Conservation (phyloP, 2,329 filamentous ascomycete genomes). For the Epichloe bromicola region DNA sequence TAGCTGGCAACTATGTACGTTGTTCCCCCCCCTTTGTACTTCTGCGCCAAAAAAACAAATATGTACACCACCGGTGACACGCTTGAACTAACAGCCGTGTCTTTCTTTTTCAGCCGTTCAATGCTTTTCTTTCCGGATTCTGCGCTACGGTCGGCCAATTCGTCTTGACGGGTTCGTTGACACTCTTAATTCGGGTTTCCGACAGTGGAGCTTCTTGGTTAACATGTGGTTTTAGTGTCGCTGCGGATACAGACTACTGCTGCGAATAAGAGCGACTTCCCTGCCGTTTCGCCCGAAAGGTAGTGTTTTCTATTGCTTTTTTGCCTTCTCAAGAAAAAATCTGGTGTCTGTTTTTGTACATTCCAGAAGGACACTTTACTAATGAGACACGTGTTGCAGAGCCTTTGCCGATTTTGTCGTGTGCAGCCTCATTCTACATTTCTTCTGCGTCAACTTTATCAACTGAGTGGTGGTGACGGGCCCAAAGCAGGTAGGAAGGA, state of each 20-base stretch:
- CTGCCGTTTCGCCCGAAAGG: constrained; percentile 67
- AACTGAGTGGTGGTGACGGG: constrained; percentile 44
- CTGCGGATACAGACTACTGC: constrained; percentile 86
- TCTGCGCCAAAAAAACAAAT: too few relatives aligned
- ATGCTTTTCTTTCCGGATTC: constrained; percentile 95
- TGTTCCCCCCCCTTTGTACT: not conserved
- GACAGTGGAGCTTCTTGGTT: not conserved
- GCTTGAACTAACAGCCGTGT: constrained; percentile 8
- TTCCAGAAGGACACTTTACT: not conserved
- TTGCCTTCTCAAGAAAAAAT: not conserved
- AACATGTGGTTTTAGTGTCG: constrained; percentile 31
- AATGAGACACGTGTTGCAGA: constrained; percentile 30
- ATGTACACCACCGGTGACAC: not conserved
- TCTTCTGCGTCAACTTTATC: constrained; percentile 99
- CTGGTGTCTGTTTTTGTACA: not conserved
- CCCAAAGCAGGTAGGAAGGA: too few relatives aligned
- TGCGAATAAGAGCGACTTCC: constrained; percentile 68
- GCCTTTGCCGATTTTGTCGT: constrained; percentile 95
- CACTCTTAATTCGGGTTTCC: not conserved
- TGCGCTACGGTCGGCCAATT: constrained; percentile 92
- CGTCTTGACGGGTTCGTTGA: constrained; percentile 70
- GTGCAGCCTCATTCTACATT: constrained; percentile 89
- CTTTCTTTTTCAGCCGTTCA: constrained; percentile 61
- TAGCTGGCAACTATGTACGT: constrained; percentile 90
- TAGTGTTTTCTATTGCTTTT: constrained; percentile 21